A percentile compares a stretch with the other conserved stretches of the same genome.
Conservation (phyloP, 2,329 filamentous ascomycete genomes). For the Lanzia echinophila region DNA sequence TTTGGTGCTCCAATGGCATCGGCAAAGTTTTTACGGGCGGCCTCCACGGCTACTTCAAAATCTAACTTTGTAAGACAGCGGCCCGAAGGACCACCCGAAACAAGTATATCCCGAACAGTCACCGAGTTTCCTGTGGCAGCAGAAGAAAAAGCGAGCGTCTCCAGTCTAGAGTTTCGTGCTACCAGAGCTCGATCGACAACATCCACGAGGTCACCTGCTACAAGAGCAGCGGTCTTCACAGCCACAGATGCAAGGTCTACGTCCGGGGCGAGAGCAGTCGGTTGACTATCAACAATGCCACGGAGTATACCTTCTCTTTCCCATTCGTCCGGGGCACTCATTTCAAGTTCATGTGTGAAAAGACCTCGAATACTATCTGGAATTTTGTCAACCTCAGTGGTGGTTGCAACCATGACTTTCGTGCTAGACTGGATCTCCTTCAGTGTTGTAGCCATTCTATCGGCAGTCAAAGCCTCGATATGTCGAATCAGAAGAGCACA, state of each 20-base stretch:
- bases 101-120: slow-evolving; percentile 74
- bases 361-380: slow-evolving; percentile 83
- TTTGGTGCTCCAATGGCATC: slow-evolving; percentile 96
- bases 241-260: slow-evolving; percentile 82
- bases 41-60: slow-evolving; percentile 89
- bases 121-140: slow-evolving; percentile 39
- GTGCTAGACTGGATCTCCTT: slow-evolving; percentile 75
- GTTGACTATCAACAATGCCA: slow-evolving; percentile 68
- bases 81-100: slow-evolving; percentile 76
- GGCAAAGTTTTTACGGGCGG: slow-evolving; percentile 94
- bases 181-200: slow-evolving; percentile 86
- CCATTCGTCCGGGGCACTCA: slow-evolving; percentile 84
- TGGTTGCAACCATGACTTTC: slow-evolving; percentile 84
- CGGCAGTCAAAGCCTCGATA: slow-evolving; percentile 83
- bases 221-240: slow-evolving; percentile 89
- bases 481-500: slow-evolving; percentile 84
- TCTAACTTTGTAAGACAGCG: slow-evolving; percentile 74
- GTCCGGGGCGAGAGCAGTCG: slow-evolving; percentile 70
- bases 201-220: slow-evolving; percentile 89
- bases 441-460: slow-evolving; percentile 79
- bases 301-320: slow-evolving; percentile 84
- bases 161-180: slow-evolving; percentile 68
- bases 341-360: slow-evolving; percentile 93
- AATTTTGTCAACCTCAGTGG: slow-evolving; percentile 90
- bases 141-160: slow-evolving; percentile 55